phyloP scores from a whole-genome alignment of 495 filamentous ascomycete genomes.

The Cercophora scortea region DNA sequence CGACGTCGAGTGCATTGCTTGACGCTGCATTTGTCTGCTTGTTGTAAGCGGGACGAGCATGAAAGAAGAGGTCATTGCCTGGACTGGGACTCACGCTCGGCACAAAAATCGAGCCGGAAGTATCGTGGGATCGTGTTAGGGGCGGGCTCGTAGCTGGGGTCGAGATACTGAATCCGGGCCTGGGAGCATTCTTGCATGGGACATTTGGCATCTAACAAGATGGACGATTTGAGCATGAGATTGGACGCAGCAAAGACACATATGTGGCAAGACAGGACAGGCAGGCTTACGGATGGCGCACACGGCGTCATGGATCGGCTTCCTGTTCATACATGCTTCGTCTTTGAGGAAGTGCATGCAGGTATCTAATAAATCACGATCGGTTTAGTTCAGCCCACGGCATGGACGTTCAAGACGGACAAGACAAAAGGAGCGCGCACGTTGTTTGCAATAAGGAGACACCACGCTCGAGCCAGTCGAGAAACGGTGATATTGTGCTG shows the following conservation, averaged over 20 bases:
- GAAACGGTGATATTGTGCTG: slow-evolving; percentile 6
- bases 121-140: slow-evolving; percentile 12
- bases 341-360: slow-evolving; percentile 14
- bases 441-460: slow-evolving; percentile 17
- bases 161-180: slow-evolving; percentile 16
- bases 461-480: slow-evolving; percentile 8
- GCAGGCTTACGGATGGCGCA: slow-evolving; percentile 15
- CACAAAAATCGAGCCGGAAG: slow-evolving; percentile 15
- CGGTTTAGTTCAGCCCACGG: neutral
- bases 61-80: neutral
- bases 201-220: slow-evolving; percentile 13
- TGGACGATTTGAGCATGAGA: neutral
- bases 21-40: slow-evolving; percentile 19
- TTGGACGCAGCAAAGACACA: neutral
- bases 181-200: slow-evolving; percentile 14
- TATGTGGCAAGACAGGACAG: neutral
- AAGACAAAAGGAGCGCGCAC: slow-evolving; percentile 4
- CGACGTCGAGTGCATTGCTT: slow-evolving; percentile 8
- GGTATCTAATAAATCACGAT: slow-evolving; percentile 9
- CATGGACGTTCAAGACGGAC: neutral
- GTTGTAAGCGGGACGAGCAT: neutral
- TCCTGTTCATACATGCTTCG: slow-evolving; percentile 17
- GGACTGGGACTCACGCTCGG: slow-evolving; percentile 14
- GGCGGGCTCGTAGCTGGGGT: slow-evolving; percentile 11
- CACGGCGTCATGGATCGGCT: slow-evolving; percentile 16